phyloP scores from a whole-genome alignment of 179 eudicot genomes.

The Sideroxylon spinosum region DNA sequence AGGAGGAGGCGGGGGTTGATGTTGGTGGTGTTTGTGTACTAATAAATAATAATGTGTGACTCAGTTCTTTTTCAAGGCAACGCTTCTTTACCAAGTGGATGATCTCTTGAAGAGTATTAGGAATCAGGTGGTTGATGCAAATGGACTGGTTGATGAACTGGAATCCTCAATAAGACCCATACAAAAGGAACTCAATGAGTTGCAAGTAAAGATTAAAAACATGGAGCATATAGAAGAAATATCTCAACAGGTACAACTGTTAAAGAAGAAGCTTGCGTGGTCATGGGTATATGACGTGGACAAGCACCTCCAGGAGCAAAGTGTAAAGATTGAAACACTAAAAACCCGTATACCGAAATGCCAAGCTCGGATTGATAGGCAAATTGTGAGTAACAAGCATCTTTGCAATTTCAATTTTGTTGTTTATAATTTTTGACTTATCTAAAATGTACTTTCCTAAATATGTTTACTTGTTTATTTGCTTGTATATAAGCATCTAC shows the following conservation, averaged over 20 bases:
- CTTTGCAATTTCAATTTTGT: not conserved
- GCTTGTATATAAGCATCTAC: not conserved
- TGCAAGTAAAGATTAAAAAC: slow-evolving; percentile 75
- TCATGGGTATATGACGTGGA: slow-evolving; percentile 78
- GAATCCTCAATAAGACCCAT: slow-evolving; percentile 75
- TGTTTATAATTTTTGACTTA: not conserved
- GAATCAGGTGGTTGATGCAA: slow-evolving; percentile 52
- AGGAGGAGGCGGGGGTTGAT: not conserved
- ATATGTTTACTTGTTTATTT: not conserved
- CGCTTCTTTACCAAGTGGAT: slow-evolving; percentile 90
- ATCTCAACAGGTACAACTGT: slow-evolving; percentile 53
- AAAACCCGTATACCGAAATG: slow-evolving; percentile 54
- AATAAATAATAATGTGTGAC: slow-evolving; percentile 17
- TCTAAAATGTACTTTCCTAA: not conserved
- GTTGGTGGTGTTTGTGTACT: not conserved
- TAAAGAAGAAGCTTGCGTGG: slow-evolving; percentile 91
- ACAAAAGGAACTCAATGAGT: slow-evolving; percentile 61
- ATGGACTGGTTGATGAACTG: slow-evolving; percentile 56
- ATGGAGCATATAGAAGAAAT: slow-evolving; percentile 86
- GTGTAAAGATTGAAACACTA: slow-evolving; percentile 42
- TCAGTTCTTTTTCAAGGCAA: slow-evolving; percentile 97
- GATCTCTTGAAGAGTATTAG: slow-evolving; percentile 65
- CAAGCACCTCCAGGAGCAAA: slow-evolving; percentile 46
- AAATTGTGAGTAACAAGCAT: slow-evolving; percentile 42
- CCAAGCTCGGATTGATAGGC: slow-evolving; percentile 52